Evolutionary conservation across 495 filamentous ascomycete species (phyloP), one percentile per base, ranked within the genome.

Genomic region (Rhizodiscina lignyota): DNA sequence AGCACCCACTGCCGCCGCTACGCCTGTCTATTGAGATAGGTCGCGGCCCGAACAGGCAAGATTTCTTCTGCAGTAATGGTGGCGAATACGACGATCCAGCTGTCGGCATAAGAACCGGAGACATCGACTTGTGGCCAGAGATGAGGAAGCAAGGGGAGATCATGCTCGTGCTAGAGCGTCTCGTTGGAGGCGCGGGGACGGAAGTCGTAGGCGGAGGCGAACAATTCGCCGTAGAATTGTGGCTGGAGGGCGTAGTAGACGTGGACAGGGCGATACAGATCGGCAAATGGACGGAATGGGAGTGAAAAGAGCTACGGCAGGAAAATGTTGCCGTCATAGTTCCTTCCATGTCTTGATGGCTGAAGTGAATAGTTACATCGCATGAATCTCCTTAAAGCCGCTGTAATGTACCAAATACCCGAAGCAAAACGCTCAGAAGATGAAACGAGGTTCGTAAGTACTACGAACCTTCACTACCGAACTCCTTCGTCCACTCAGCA

Each of bases 401-500:
- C n/a, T n/a, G n/a, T n/a, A n/a, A n/a, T n/a, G n/a, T n/a, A n/a
- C n/a, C n/a, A n/a, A n/a, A n/a, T n/a, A n/a, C n/a, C n/a, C n/a
- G n/a, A n/a, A n/a, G n/a, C n/a, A n/a, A n/a, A n/a, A n/a, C n/a
- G n/a, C n/a, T n/a, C n/a, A n/a, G n/a, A n/a, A n/a, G n/a, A n/a
- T n/a, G n/a, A n/a, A n/a, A n/a, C n/a, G n/a, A n/a, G n/a, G n/a
- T n/a, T 27, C 8, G 24, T 6, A 27, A 27, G 6, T 27, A 27
- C 24, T 8, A 51, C 27, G 69, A 68, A 13, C 87, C 89, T 52
- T 99, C 89, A 52, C 86, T 94, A 37, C 89, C 89, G 59, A 96
- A 99, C 58, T 96, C 87, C 47, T 74, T 62, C 2, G 89, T 99
- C 89, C 89, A 99, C 30, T 94, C 85, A 41, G 79, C 64, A 56